Evolutionary conservation across 495 filamentous ascomycete species (phyloP).

Genomic region (Penicillium coprophilum): DNA sequence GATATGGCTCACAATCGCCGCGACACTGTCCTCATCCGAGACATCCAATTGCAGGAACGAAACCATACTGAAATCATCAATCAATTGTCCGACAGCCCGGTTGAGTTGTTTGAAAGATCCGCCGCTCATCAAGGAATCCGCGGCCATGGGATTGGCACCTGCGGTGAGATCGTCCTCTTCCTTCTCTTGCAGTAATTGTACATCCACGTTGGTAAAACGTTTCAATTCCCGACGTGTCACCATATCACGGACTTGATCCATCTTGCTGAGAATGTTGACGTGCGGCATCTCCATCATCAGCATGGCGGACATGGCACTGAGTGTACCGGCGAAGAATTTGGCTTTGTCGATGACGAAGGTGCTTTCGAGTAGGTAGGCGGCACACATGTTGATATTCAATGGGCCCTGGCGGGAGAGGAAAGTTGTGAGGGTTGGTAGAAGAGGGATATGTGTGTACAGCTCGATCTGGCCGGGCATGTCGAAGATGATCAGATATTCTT

Average conservation of each 20-base stretch:
- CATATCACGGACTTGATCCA: constrained; percentile 89
- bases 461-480: constrained; percentile 99
- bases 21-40: constrained; percentile 91
- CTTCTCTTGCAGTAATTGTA: constrained; percentile 70
- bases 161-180: constrained; percentile 42
- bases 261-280: constrained; percentile 91
- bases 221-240: constrained; percentile 80
- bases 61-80: constrained; percentile 98
- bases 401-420: constrained; percentile 77
- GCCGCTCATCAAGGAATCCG: constrained; percentile 71
- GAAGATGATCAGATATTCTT: constrained; percentile 95
- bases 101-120: constrained; percentile 77
- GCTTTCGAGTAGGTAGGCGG: constrained; percentile 92
- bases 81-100: constrained; percentile 78
- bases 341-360: constrained; percentile 93
- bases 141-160: constrained; percentile 54
- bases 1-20: constrained; percentile 89
- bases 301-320: constrained; percentile 98
- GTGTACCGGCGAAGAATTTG: constrained; percentile 94
- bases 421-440: constrained; percentile 80
- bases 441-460: constrained; percentile 94
- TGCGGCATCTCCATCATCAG: constrained; percentile 96
- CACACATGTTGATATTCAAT: constrained; percentile 86
- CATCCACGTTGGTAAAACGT: constrained; percentile 81
- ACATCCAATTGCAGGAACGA: constrained; percentile 87